Percentiles rank a stretch among this genome's conserved stretches.
These are phyloP conservation scores for Symbiodinium pilosum DNA, from an alignment of 73 alveolate species.

Conservation along the genomic window DNA sequence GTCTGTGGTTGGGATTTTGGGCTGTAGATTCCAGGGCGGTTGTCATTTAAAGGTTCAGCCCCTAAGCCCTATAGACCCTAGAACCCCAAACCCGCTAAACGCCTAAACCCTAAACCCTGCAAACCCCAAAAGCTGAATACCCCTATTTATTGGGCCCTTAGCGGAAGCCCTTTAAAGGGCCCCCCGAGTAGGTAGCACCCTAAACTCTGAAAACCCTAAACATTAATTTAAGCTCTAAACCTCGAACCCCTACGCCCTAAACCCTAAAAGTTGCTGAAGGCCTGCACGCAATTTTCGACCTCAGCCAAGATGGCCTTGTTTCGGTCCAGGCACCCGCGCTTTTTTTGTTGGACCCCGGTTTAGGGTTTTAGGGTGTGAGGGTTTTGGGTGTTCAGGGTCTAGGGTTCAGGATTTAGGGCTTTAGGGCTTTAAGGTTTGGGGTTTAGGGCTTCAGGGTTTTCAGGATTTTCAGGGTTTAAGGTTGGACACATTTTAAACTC, in stretches of 20 bases:
- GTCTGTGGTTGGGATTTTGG: not conserved
- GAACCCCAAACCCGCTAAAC: not conserved
- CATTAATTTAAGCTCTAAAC: not conserved
- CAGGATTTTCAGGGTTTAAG: not conserved
- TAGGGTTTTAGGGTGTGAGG: not conserved
- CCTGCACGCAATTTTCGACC: conserved; percentile 73
- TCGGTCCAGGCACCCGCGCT: conserved; percentile 21
- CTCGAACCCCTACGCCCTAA: not conserved
- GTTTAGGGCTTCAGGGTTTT: not conserved
- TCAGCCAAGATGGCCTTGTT: conserved; percentile 62
- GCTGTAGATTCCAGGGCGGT: not conserved
- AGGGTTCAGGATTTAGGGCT: not conserved
- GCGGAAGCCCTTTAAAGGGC: not conserved
- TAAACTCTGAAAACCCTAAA: not conserved
- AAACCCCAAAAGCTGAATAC: not conserved
- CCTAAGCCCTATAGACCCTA: not conserved
- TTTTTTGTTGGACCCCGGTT: not conserved
- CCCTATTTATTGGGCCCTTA: not conserved
- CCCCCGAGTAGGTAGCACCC: not conserved
- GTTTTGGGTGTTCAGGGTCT: not conserved
- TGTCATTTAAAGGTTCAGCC: too few relatives aligned
- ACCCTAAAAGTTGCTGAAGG: not conserved
- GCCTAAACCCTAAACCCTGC: not conserved
- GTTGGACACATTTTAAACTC: not conserved
- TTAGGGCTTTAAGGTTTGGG: not conserved